These are phyloP conservation scores for Pichia sp. DNA, from an alignment of 1,139 yeast species.

Conservation along the genomic window DNA sequence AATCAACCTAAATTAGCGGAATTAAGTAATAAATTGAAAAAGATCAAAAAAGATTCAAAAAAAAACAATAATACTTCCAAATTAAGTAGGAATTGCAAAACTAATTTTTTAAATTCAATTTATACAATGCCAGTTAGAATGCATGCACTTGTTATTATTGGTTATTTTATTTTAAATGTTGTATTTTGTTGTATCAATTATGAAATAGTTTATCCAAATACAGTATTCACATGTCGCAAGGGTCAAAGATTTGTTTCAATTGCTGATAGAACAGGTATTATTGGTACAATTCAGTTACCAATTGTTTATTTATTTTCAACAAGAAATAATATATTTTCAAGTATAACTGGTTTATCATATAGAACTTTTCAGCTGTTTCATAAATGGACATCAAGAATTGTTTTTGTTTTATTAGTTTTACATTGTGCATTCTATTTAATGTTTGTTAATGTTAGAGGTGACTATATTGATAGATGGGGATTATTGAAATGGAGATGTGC, in stretches of 20 bases:
- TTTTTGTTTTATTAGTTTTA: constrained; percentile 35
- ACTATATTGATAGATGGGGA: constrained; percentile 41
- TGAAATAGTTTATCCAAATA: constrained; percentile 25
- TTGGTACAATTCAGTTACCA: constrained; percentile 52
- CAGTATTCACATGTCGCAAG: constrained; percentile 26
- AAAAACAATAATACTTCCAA: constrained; percentile 1
- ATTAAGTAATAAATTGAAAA: background rate
- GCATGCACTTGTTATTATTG: constrained; percentile 27
- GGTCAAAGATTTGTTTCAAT: constrained; percentile 35
- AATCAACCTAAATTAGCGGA: background rate
- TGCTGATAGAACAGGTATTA: constrained; percentile 57
- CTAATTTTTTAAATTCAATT: constrained; percentile 10
- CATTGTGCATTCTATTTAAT: constrained; percentile 39
- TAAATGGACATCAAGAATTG: constrained; percentile 51
- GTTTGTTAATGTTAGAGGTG: constrained; percentile 34
- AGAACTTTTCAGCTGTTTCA: constrained; percentile 55
- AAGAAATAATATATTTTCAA: constrained; percentile 53
- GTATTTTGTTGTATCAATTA: constrained; percentile 28
- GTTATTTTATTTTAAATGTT: constrained; percentile 25
- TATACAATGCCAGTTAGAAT: constrained; percentile 28
- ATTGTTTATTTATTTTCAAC: constrained; percentile 54
- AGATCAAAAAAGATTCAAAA: background rate
- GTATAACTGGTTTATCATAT: constrained; percentile 55
- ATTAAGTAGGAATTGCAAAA: constrained; percentile 5
- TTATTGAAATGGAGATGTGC: constrained; percentile 36